A percentile compares a stretch with the other conserved stretches of the same genome.
phyloP scores from a whole-genome alignment of 768 basidiomycete genomes.

The Dendrothele bispora region DNA sequence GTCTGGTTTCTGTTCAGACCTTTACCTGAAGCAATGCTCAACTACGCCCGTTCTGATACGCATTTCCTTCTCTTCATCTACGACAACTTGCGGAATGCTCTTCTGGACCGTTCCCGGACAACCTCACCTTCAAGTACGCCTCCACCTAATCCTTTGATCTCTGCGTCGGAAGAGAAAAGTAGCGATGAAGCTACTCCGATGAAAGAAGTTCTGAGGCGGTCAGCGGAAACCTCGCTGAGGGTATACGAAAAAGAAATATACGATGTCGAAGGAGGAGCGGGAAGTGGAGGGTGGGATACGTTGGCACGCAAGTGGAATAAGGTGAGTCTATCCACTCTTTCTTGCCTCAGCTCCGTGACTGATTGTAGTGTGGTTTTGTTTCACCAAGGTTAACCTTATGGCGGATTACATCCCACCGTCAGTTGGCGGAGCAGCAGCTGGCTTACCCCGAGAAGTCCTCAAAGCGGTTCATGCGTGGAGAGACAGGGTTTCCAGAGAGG shows the following conservation, averaged over 20 bases:
- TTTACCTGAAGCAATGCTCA: conserved; percentile 83
- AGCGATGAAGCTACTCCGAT: conserved; percentile 35
- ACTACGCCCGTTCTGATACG: conserved; percentile 94
- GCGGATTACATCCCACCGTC: too few species aligned
- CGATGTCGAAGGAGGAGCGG: conserved; percentile 62
- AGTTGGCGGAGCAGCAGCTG: conserved; percentile 33
- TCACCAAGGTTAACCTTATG: too few species aligned
- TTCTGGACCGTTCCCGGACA: conserved; percentile 65
- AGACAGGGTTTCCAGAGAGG: conserved; percentile 72
- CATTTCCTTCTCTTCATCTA: conserved; percentile 94
- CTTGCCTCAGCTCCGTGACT: too few species aligned
- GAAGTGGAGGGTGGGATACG: conserved; percentile 74
- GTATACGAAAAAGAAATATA: conserved; percentile 71
- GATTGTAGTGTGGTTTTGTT: too few species aligned
- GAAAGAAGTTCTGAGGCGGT: conserved; percentile 66
- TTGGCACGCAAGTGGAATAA: conserved; percentile 87
- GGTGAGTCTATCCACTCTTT: conserved; percentile 33
- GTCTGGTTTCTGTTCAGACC: conserved; percentile 44
- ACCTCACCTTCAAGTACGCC: conserved; percentile 36
- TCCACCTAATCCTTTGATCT: conserved; percentile 9
- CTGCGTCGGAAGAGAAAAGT: not conserved
- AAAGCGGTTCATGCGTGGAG: conserved; percentile 80
- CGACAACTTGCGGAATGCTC: conserved; percentile 84
- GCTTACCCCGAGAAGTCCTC: conserved; percentile 53
- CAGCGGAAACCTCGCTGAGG: conserved; percentile 73